Base-by-base conservation (phyloP, 1,284 basidiomycete genomes). In the Ganoderma leucocontextum region DNA sequence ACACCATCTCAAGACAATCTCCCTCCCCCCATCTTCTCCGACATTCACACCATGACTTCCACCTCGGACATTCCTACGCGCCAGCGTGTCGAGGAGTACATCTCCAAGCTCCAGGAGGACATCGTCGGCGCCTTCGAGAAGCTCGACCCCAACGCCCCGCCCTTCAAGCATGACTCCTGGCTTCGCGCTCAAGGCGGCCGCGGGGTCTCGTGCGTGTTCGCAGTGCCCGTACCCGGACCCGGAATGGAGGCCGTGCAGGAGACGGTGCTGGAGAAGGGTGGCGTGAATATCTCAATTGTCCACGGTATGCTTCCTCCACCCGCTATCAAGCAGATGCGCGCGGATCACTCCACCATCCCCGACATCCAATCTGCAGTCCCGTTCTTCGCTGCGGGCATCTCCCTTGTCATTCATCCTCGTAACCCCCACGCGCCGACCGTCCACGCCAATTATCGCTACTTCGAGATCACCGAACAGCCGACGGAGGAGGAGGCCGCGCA, bases 391-490 rank as follows among this genome's bases (percentile, higher is more conserved):
- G 94, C 93, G 0, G 97, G 97, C 0, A 85, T 99, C 74, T 94
- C 91, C 69, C 87, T 98, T 73, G 96, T 99, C 73, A 88, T 99
- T 29, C 98, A 99, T 81, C 97, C 98, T 0, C 87, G 90, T 69
- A 98, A 97, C 82, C 97, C 97, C 0, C 89, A 94, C 74, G 90
- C 92, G 17, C 95, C 95, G 1, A 98, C 96, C n/a, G 91, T 95
- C 7, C 97, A 99, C 81, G 91, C 95, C 73, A 99, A 99, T 82
- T 99, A 97, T 78, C 93, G 98, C 65, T 99, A 99, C 83, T 99
- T 99, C 80, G 98, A 99, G 82, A 87, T 96, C 73, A 90, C 89
- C 17, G 88, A 92, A 73, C 83, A 83, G 47, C 76, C 70, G 2
- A 74, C 65, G 12, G 77, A 80, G 39, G 81, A 79, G 53, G 74